Evolutionary conservation across 768 basidiomycete genomes (phyloP).

Genomic region (Lactarius tabidus): DNA sequence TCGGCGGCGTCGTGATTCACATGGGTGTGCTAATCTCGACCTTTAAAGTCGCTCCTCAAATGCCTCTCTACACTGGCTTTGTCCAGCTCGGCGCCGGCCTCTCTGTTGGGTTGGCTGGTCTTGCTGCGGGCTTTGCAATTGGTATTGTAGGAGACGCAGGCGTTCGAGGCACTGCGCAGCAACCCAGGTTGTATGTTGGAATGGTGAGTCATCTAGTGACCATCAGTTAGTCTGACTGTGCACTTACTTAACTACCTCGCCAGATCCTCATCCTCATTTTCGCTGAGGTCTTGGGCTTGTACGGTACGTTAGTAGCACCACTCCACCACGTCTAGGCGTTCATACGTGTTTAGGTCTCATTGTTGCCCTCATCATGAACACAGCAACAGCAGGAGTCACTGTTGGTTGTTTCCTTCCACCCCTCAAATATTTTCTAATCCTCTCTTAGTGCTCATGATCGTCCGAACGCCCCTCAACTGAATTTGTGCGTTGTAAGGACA

Average conservation of each 20-base stretch:
- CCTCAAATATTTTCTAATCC: background rate
- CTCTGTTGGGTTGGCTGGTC: slow-evolving; percentile 89
- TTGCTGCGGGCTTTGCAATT: slow-evolving; percentile 96
- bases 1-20: background rate
- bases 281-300: slow-evolving; percentile 89
- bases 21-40: background rate
- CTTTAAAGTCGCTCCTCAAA: slow-evolving; percentile 10
- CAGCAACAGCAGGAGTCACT: slow-evolving; percentile 18
- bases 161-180: slow-evolving; percentile 95
- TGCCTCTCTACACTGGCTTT: slow-evolving; percentile 83
- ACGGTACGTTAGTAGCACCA: slow-evolving; percentile 45
- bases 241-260: background rate
- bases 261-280: slow-evolving; percentile 87
- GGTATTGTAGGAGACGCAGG: slow-evolving; percentile 99
- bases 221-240: background rate
- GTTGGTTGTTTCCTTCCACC: background rate
- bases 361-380: slow-evolving; percentile 53
- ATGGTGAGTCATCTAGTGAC: slow-evolving; percentile 51
- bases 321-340: background rate
- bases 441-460: slow-evolving; percentile 17
- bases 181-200: slow-evolving; percentile 90
- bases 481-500: background rate
- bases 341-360: slow-evolving; percentile 35
- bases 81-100: slow-evolving; percentile 93
- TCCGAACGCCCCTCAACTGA: background rate